Evolutionary conservation across 371 early-diverging fungal genomes (phyloP).

Genomic region (Fennellomyces sp.): DNA sequence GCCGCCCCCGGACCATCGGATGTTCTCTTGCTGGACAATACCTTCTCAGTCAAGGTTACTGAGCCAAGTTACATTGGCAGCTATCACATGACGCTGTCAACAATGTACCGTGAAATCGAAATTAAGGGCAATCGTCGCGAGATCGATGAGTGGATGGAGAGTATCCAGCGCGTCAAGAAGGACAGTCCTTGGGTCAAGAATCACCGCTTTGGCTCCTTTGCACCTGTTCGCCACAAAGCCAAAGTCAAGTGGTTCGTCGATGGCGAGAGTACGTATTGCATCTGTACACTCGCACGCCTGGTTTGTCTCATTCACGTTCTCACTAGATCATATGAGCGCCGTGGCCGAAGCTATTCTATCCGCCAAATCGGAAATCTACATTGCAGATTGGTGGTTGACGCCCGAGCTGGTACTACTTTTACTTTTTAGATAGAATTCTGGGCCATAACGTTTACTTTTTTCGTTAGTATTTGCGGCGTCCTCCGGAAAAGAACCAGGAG

Average conservation of each 20-base stretch:
- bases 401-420: slow-evolving; percentile 69
- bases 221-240: slow-evolving; percentile 71
- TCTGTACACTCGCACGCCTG: too few species aligned
- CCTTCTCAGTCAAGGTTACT: slow-evolving; percentile 36
- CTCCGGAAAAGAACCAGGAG: slow-evolving; percentile 72
- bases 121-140: slow-evolving; percentile 67
- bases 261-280: slow-evolving; percentile 54
- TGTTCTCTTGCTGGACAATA: slow-evolving; percentile 73
- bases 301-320: neutral
- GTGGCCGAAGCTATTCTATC: slow-evolving; percentile 79
- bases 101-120: slow-evolving; percentile 65
- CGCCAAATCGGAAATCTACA: slow-evolving; percentile 83
- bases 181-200: slow-evolving; percentile 71
- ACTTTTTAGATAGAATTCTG: neutral
- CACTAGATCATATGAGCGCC: slow-evolving; percentile 77
- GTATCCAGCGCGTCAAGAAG: slow-evolving; percentile 58
- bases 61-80: slow-evolving; percentile 33
- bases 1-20: slow-evolving; percentile 63
- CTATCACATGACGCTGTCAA: slow-evolving; percentile 49
- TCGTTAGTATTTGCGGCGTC: slow-evolving; percentile 75
- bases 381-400: slow-evolving; percentile 92
- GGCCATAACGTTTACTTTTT: slow-evolving; percentile 1
- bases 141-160: slow-evolving; percentile 68
- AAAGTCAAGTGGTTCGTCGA: slow-evolving; percentile 85
- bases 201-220: slow-evolving; percentile 81